Evolutionary conservation across 352 stramenopile genomes (phyloP).

Genomic region (Pilasporangium apinafurcum): DNA sequence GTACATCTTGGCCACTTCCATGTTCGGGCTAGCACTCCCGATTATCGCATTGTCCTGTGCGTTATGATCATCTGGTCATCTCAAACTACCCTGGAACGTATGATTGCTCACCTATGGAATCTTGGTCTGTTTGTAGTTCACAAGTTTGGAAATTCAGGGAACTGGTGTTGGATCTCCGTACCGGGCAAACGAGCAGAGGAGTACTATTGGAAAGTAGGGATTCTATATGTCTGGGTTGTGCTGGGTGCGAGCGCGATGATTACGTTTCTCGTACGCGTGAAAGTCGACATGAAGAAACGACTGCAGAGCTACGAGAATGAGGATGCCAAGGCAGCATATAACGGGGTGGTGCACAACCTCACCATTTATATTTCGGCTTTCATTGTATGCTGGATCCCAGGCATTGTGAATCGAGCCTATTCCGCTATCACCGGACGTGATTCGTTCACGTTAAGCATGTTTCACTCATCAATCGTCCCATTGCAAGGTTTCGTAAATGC

Average conservation of each 20-base stretch:
- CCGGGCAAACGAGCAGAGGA: constrained; percentile 30
- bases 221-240: constrained; percentile 67
- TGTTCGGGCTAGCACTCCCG: constrained; percentile 46
- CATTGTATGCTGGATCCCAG: constrained; percentile 63
- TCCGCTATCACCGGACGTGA: constrained; percentile 33
- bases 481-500: constrained; percentile 74
- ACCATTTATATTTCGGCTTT: constrained; percentile 70
- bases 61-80: constrained; percentile 10
- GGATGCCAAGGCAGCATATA: constrained; percentile 59
- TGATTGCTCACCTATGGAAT: too few relatives aligned
- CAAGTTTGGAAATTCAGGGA: constrained; percentile 44
- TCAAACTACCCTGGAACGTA: too few relatives aligned
- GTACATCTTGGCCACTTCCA: constrained; percentile 46
- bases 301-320: constrained; percentile 56
- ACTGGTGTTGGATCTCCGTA: constrained; percentile 65
- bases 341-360: constrained; percentile 67
- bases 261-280: constrained; percentile 52
- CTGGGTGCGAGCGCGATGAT: constrained; percentile 39
- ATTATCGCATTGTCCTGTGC: too few relatives aligned
- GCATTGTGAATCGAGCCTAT: constrained; percentile 49
- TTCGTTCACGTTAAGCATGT: constrained; percentile 43
- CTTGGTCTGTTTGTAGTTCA: constrained; percentile 22
- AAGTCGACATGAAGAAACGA: constrained; percentile 64
- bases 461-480: constrained; percentile 60
- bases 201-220: constrained; percentile 56